Conservation (phyloP, 2,329 filamentous ascomycete species). For the Magnaporthiopsis poae region DNA sequence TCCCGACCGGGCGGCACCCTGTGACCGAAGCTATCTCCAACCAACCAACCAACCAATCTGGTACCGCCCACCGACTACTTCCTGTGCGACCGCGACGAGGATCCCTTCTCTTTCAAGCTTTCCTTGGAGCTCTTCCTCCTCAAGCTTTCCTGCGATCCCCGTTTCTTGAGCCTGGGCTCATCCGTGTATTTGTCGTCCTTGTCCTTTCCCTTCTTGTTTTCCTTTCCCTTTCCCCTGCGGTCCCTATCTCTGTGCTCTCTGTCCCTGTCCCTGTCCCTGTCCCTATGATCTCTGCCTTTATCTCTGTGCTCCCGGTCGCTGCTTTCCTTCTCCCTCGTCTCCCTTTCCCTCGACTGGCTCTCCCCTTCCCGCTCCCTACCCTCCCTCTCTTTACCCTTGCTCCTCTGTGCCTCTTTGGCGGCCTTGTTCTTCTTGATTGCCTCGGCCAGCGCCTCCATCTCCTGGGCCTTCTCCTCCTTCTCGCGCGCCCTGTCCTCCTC, state of each 20-base stretch:
- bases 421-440: constrained; percentile 33
- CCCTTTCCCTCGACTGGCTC: constrained; percentile 11
- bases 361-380: constrained; percentile 12
- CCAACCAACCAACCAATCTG: too few species aligned
- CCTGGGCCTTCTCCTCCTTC: constrained; percentile 24
- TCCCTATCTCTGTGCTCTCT: constrained; percentile 3
- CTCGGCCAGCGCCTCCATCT: constrained; percentile 30
- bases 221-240: constrained; percentile 2
- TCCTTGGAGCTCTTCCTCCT: background rate
- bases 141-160: constrained; percentile 14
- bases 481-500: constrained; percentile 22
- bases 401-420: constrained; percentile 20
- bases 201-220: background rate
- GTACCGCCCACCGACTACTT: background rate
- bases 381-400: constrained; percentile 21
- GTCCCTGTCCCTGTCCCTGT: background rate
- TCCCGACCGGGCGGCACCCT: background rate
- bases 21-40: background rate
- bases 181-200: background rate
- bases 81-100: background rate
- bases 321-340: constrained; percentile 3
- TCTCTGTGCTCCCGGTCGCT: background rate
- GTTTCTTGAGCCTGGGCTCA: constrained; percentile 39
- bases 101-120: background rate
- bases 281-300: background rate